Base-by-base conservation (phyloP, 2,329 filamentous ascomycete species). In the Aureobasidium namibiae region DNA sequence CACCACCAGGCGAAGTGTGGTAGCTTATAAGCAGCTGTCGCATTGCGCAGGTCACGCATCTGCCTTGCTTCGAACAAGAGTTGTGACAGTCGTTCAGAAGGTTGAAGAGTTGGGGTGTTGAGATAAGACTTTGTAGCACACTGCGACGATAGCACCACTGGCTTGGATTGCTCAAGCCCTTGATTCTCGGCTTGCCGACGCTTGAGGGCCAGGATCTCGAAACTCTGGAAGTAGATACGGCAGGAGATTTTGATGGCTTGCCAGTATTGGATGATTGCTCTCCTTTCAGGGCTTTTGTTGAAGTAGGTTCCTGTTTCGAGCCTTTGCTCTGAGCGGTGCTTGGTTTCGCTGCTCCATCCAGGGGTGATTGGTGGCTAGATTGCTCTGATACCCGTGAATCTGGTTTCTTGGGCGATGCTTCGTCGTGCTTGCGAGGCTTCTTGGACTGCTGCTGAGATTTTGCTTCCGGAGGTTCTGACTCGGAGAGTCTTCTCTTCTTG, bases 131-230 rank as follows among this genome's bases (percentile, higher is more conserved):
- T 24, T 67, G 65, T 2, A 65, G 46, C 6, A 63, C 56, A 24
- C 59, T 60, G 18, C 61, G 60, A 24, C 65, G 65, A 50, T 67
- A 67, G 50, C 65, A 67, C 41, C 46, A 61, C 8, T 58, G 54
- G 26, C 48, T 39, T 9, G 61, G 60, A 16, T 67, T 67, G 16
- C 11, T 10, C 29, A 66, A 23, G 21, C 64, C 65, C 16, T 56
- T 59, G 31, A 54, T 33, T 10, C 48, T 36, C 18, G 44, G 59
- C 36, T 44, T 60, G 29, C 60, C 62, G 26, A 60, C 39, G 36
- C 48, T 59, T 13, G 41, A 16, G 10, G 60, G 62, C 62, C 62
- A 63, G 39, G 52, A 42, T 10, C 38, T 52, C 16, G 59, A 57
- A 7, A 45, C 31, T 21, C 36, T 57, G 29, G 16, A 16, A 1